Conservation (phyloP, 1,284 basidiomycete genomes). For the Tilletia setariae region DNA sequence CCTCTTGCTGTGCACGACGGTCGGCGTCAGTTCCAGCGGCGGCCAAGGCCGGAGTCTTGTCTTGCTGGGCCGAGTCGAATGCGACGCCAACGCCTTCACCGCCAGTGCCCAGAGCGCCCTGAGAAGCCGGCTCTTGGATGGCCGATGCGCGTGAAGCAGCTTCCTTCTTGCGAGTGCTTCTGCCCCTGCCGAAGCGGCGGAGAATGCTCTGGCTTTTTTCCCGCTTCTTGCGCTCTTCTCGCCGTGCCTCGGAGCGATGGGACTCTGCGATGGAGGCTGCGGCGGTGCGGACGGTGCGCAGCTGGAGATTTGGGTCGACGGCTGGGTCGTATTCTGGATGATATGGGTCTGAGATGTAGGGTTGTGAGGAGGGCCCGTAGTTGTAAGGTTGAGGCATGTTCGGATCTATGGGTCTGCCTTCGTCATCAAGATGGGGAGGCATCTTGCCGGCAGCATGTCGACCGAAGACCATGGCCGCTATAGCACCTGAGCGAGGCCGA, state of each 20-base stretch:
- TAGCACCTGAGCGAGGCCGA: neutral
- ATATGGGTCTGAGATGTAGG: slow-evolving; percentile 40
- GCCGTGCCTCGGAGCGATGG: slow-evolving; percentile 42
- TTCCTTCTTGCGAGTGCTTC: slow-evolving; percentile 26
- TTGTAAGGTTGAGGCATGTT: slow-evolving; percentile 36
- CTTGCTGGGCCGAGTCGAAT: slow-evolving; percentile 43
- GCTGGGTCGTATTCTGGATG: slow-evolving; percentile 48
- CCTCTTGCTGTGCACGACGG: slow-evolving; percentile 17
- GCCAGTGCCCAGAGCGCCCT: slow-evolving; percentile 24
- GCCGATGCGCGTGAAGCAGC: neutral
- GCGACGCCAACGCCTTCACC: slow-evolving; percentile 31
- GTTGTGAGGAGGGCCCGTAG: slow-evolving; percentile 28
- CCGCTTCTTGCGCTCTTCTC: slow-evolving; percentile 35
- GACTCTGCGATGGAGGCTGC: slow-evolving; percentile 48
- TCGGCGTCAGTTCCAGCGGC: slow-evolving; percentile 22
- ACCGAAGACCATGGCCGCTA: slow-evolving; percentile 3
- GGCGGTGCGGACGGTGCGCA: slow-evolving; percentile 47
- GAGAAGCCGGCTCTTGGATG: neutral
- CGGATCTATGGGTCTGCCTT: slow-evolving; percentile 27
- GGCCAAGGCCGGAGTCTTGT: slow-evolving; percentile 26
- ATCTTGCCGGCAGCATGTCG: slow-evolving; percentile 11
- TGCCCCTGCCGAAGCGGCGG: slow-evolving; percentile 37
- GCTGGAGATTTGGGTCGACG: slow-evolving; percentile 46
- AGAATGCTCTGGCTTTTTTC: slow-evolving; percentile 28
- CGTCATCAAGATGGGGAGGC: slow-evolving; percentile 7